These are phyloP conservation scores for Phialophora macrospora DNA, from an alignment of 2,329 filamentous ascomycete species.

Conservation along the genomic window DNA sequence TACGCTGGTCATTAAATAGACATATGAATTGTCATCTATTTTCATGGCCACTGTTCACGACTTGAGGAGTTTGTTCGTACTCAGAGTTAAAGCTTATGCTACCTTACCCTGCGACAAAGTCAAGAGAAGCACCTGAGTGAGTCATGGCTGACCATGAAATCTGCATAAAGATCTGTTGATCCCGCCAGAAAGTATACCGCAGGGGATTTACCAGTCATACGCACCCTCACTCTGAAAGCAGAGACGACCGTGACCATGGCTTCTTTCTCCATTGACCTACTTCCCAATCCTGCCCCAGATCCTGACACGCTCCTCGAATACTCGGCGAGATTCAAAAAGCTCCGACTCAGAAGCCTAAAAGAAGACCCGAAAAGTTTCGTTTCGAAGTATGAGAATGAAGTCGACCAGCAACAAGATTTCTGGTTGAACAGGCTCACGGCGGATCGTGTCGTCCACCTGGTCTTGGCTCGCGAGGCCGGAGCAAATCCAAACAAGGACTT, in stretches of 20 bases:
- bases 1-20: no score
- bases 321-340: constrained; percentile 31
- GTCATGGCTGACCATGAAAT: neutral
- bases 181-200: no score
- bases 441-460: constrained; percentile 40
- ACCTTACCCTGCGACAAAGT: no score
- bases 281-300: constrained; percentile 23
- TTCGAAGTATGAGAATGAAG: constrained; percentile 42
- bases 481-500: constrained; percentile 6
- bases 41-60: no score
- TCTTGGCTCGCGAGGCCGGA: constrained; percentile 34
- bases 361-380: constrained; percentile 42
- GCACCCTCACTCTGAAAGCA: neutral
- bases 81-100: no score
- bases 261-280: constrained; percentile 24
- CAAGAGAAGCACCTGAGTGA: neutral
- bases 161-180: neutral
- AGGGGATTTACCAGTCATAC: neutral
- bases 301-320: constrained; percentile 26
- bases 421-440: constrained; percentile 43
- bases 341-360: constrained; percentile 41
- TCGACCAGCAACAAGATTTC: constrained; percentile 37
- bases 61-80: no score
- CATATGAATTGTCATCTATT: no score
- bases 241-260: constrained; percentile 12